Evolutionary conservation across 2,329 filamentous ascomycete genomes (phyloP).

Genomic region (Lachnellula arida): DNA sequence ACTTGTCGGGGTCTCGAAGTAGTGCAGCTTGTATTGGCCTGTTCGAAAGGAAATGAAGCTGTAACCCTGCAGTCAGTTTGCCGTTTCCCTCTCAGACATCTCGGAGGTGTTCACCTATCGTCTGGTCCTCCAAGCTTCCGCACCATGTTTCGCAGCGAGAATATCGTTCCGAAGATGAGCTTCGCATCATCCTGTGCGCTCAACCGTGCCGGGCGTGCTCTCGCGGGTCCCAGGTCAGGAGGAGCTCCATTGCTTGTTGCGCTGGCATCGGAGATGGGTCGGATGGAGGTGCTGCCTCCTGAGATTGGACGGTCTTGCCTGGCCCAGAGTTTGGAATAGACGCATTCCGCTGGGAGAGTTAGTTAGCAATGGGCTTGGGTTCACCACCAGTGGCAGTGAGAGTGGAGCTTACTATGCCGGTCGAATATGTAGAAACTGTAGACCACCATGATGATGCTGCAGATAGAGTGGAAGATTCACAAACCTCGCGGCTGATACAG

Average conservation of each 20-base stretch:
- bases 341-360: constrained; percentile 73
- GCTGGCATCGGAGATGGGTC: constrained; percentile 45
- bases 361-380: not conserved
- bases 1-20: constrained; percentile 95
- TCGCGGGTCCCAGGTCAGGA: constrained; percentile 28
- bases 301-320: constrained; percentile 30
- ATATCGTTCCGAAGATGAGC: constrained; percentile 94
- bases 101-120: constrained; percentile 51
- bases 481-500: not conserved
- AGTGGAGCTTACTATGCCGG: constrained; percentile 70
- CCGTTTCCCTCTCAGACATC: not conserved
- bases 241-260: constrained; percentile 37
- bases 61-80: not conserved
- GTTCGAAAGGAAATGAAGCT: constrained; percentile 94
- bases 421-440: constrained; percentile 99
- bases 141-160: constrained; percentile 94
- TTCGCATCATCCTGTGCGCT: constrained; percentile 79
- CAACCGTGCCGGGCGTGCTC: constrained; percentile 29
- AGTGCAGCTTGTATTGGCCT: constrained; percentile 94
- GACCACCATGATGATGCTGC: constrained; percentile 67
- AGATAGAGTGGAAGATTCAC: not conserved
- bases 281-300: constrained; percentile 40
- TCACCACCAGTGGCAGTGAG: not conserved
- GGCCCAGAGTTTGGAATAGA: constrained; percentile 85
- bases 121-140: constrained; percentile 91